These are phyloP conservation scores for Fomes fomentarius DNA, from an alignment of 1,284 basidiomycete genomes.

Conservation along the genomic window DNA sequence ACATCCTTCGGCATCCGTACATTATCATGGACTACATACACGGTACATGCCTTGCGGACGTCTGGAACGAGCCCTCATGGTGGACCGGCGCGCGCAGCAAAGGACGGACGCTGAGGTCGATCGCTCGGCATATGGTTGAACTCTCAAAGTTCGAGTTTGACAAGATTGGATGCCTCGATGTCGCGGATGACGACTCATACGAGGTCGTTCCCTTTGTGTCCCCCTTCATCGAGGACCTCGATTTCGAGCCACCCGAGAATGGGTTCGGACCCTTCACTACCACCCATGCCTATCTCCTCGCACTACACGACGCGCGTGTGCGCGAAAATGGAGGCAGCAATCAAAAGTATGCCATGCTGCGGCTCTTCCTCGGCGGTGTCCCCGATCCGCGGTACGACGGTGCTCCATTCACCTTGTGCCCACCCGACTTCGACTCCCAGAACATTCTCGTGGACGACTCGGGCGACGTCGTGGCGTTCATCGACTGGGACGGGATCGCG, in stretches of 20 bases:
- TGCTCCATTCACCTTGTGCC: conserved; percentile 6
- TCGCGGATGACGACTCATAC: neutral
- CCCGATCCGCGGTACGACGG: neutral
- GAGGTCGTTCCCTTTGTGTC: conserved; percentile 1
- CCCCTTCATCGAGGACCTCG: neutral
- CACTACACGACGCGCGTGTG: neutral
- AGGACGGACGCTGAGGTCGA: neutral
- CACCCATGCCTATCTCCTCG: neutral
- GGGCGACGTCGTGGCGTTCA: conserved; percentile 6
- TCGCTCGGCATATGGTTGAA: conserved; percentile 4
- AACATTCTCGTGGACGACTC: conserved; percentile 12
- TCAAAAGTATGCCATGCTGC: neutral
- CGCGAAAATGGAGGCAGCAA: neutral
- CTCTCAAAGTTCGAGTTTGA: conserved; percentile 5
- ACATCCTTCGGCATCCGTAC: conserved; percentile 1
- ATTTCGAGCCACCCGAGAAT: neutral
- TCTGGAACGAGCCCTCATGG: conserved; percentile 4
- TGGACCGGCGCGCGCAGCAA: conserved; percentile 2
- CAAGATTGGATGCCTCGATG: conserved; percentile 3
- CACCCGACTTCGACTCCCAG: conserved; percentile 17
- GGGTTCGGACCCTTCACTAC: neutral
- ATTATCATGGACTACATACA: neutral
- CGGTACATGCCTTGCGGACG: conserved; percentile 2
- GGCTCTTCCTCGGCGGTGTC: conserved; percentile 4
- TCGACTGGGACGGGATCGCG: conserved; percentile 15